Evolutionary conservation across 192 early-diverging fungal species (phyloP).

Genomic region (Rhizoclosmatium globosum): DNA sequence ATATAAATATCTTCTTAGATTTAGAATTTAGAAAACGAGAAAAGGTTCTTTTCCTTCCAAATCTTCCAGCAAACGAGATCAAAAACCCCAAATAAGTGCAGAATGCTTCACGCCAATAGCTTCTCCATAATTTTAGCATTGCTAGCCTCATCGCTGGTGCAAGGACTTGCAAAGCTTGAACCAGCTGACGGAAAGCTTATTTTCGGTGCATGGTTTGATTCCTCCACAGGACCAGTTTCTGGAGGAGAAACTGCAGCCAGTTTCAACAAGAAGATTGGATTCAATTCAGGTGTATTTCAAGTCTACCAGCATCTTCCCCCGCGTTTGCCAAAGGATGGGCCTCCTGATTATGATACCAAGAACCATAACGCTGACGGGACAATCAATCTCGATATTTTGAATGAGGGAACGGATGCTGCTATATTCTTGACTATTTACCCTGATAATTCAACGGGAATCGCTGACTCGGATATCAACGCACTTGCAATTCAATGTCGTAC

Average conservation of each 20-base stretch:
- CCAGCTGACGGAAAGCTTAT: slow-evolving; percentile 23
- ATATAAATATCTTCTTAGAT: too few relatives aligned
- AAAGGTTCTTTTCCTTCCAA: not conserved
- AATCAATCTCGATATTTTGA: slow-evolving; percentile 23
- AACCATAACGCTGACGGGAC: slow-evolving; percentile 32
- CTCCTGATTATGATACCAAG: slow-evolving; percentile 15
- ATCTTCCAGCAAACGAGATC: not conserved
- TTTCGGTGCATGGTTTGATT: slow-evolving; percentile 25
- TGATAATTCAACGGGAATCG: slow-evolving; percentile 1
- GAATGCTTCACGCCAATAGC: too few relatives aligned
- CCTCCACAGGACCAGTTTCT: slow-evolving; percentile 12
- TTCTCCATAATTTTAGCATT: not conserved
- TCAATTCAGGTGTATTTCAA: slow-evolving; percentile 31
- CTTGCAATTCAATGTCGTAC: slow-evolving; percentile 18
- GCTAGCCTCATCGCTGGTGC: not conserved
- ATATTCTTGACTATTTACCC: slow-evolving; percentile 40
- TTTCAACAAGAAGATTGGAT: slow-evolving; percentile 16
- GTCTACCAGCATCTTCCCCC: slow-evolving; percentile 23
- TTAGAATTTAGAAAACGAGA: not conserved
- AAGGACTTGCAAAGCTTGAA: slow-evolving; percentile 30
- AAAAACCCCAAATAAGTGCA: not conserved
- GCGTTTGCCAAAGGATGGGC: not conserved
- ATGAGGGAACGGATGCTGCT: slow-evolving; percentile 34
- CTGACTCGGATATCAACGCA: not conserved
- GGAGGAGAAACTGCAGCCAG: slow-evolving; percentile 11